phyloP scores from a whole-genome alignment of 108 stramenopile genomes.

The Parietichytrium sp. region DNA sequence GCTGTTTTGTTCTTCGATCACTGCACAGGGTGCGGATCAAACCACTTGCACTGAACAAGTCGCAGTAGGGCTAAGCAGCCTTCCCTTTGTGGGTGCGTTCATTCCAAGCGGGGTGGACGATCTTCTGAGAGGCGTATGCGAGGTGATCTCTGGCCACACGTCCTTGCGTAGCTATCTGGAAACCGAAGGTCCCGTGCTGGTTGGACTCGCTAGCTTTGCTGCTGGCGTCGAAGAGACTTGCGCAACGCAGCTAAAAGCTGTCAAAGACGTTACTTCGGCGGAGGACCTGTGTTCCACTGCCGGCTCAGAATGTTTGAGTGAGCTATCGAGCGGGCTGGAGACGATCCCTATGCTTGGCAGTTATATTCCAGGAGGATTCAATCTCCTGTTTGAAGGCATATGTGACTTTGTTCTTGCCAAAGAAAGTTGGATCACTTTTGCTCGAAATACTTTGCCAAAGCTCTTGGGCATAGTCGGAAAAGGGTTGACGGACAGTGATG shows the following conservation, averaged over 20 bases:
- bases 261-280: no score
- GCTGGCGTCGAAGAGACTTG: background rate
- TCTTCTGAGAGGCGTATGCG: background rate
- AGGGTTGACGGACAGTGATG: background rate
- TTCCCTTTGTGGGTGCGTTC: background rate
- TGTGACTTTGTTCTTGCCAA: background rate
- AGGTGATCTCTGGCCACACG: background rate
- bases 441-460: background rate
- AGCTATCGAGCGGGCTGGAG: background rate
- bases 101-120: background rate
- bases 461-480: background rate
- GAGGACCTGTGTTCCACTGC: no score
- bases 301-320: background rate
- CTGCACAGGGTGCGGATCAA: no score
- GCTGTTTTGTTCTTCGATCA: background rate
- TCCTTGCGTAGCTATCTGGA: background rate
- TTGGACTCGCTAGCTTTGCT: background rate
- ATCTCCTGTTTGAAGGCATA: constrained; percentile 16
- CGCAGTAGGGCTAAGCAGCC: background rate
- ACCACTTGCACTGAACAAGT: background rate
- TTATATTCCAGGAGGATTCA: background rate
- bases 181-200: background rate
- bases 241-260: background rate
- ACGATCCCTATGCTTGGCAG: background rate
- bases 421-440: background rate